Evolutionary conservation across 805 yeast species (phyloP), one percentile per base, ranked within the genome.

Genomic region (Yamadazyma laniorum): DNA sequence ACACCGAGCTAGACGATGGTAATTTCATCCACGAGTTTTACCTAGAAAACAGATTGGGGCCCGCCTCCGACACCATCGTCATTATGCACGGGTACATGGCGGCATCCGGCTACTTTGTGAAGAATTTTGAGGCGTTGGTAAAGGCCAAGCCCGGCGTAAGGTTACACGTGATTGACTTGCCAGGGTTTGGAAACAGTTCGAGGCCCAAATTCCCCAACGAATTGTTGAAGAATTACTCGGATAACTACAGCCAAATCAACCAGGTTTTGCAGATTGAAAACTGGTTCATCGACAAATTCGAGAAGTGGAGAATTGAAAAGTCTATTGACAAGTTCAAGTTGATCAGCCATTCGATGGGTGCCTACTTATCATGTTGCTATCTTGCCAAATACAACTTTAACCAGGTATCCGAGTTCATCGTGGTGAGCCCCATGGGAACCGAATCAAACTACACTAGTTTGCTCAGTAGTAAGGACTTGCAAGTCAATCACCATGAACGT

Each of bases 71-170:
- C 19, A 36, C 40, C 2, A 32, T 43, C 5, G 72, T 67, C 6
- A 45, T 67, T 0, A 56, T 67, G 13, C 73, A 67, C 42, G 73
- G 73, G 5, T 67, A 66, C 45, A 67, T 67, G 73, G 73, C 73
- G 2, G 71, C 73, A 1, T 48, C 61, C 42, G 73, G 72, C 4
- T 67, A 59, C 46, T 67, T 64, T 36, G 51, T 66, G 36, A 65
- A 64, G 46, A 67, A 67, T 36, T 48, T 64, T 18, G 72, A 65
- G 40, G 43, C 42, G 3, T 39, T 67, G n/a, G 50, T 59, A 16
- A 50, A 51, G 26, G 43, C 61, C 4, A 52, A 51, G 34, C 61
- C 63, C 3, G 65, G 68, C 5, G 18, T 64, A n/a, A 49, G 53
- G 7, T 45, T 67, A 12, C 73, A 67, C 44, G 55, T 64, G n/a